Evolutionary conservation across 2,329 filamentous ascomycete genomes (phyloP).

Genomic region (Emergomyces orientalis): DNA sequence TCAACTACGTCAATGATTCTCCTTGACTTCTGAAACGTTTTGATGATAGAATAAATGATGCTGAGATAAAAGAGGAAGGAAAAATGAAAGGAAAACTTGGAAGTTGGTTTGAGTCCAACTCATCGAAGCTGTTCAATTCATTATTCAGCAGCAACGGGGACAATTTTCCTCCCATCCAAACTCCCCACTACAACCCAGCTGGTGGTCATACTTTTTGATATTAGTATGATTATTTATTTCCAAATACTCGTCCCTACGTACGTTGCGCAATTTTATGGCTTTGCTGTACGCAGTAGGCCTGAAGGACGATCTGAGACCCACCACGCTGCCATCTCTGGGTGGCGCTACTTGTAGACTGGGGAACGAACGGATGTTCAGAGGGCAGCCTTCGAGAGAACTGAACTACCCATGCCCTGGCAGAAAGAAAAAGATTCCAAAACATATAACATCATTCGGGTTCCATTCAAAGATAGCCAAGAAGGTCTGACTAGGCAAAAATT

Average conservation of each 20-base stretch:
- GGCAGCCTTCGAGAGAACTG: too few species aligned
- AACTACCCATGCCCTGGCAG: too few species aligned
- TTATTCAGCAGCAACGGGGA: not conserved
- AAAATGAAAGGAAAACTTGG: conserved; percentile 6
- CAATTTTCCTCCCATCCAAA: not conserved
- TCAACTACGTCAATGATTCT: not conserved
- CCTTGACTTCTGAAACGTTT: not conserved
- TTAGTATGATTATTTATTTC: not conserved
- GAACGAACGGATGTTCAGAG: too few species aligned
- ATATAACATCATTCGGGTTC: not conserved
- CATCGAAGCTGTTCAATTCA: not conserved
- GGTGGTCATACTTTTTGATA: not conserved
- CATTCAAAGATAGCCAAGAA: not conserved
- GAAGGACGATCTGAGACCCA: not conserved
- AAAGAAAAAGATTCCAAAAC: not conserved
- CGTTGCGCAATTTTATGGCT: not conserved
- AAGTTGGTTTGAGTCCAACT: not conserved
- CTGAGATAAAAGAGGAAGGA: not conserved
- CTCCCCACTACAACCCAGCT: not conserved
- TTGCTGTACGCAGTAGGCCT: not conserved
- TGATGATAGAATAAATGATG: not conserved
- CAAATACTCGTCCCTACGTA: not conserved
- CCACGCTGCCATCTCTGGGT: not conserved
- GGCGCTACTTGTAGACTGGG: not conserved
- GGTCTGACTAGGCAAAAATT: not conserved